Evolutionary conservation across 257 asterid genomes (phyloP), one percentile per base, ranked within the genome.

Genomic region (Vinca minor): DNA sequence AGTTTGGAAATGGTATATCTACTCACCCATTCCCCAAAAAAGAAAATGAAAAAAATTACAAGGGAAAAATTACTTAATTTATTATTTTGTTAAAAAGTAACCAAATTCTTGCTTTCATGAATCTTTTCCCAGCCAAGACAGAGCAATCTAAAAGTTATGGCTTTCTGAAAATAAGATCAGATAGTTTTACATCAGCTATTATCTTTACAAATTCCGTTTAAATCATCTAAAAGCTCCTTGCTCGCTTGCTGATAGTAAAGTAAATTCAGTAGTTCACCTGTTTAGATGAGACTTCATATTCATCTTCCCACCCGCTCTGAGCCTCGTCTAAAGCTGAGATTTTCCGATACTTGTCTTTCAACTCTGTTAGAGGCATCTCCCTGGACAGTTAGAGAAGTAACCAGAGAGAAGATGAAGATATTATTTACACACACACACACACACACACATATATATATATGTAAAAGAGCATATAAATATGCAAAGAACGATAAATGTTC

Each of bases 291-390:
- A 74, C 80, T 48, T 83, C 89, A 69, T 81, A 92, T 70, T 89
- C 98, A 47, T 77, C 85, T 77, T 82, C 88, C 98, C 96, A 92
- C 66, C 98, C 96, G 72, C 71, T 69, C 50, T 66, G 89, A 68
- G 91, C 98, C 80, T 71, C 84, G 67, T 93, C 91, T 38, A 77
- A 32, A 55, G 81, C 71, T 58, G 95, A 73, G 69, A 84, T 68
- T 68, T 85, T 92, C 72, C 83, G 76, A 75, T 93, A 93, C 79
- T 93, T 93, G 63, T 85, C 96, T 78, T 89, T 85, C 55, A 93
- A 71, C 71, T 93, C 97, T 69, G 83, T 69, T 44, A 85, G 72
- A 48, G 95, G 68, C 98, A 93, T 89, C 84, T 93, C 98, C 95
- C 98, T 93, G 79, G 71, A 74, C 18, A 78, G 71, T 61, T 62